phyloP scores from a whole-genome alignment of 2,329 filamentous ascomycete species.

The Phaeoacremonium minimum region DNA sequence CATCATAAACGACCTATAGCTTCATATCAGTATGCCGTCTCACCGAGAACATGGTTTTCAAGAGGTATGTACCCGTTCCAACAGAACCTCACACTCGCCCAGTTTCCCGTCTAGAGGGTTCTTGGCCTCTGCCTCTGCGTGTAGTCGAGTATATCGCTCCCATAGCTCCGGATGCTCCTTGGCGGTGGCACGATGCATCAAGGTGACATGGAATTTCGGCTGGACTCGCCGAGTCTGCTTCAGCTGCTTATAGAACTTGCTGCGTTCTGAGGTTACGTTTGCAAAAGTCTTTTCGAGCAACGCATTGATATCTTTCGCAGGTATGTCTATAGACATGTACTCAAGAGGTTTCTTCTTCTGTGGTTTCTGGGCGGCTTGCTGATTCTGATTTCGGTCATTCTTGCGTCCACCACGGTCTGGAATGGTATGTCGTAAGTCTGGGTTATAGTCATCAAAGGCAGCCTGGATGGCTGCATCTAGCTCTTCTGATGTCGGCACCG shows the following conservation, averaged over 20 bases:
- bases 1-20: constrained; percentile 71
- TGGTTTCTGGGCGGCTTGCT: constrained; percentile 21
- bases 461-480: constrained; percentile 75
- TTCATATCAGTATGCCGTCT: no score
- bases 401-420: constrained; percentile 49
- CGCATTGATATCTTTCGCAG: constrained; percentile 34
- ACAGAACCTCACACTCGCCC: constrained; percentile 59
- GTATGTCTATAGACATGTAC: constrained; percentile 51
- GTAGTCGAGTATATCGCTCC: constrained; percentile 64
- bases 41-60: no score
- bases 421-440: constrained; percentile 71
- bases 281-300: constrained; percentile 70
- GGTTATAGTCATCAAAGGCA: constrained; percentile 73
- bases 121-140: constrained; percentile 36
- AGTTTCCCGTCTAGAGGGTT: constrained; percentile 44
- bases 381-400: constrained; percentile 34
- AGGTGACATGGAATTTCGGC: constrained; percentile 84
- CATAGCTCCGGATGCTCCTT: constrained; percentile 65
- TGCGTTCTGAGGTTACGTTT: constrained; percentile 41
- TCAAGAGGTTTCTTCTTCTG: constrained; percentile 40
- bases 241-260: constrained; percentile 72
- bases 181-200: constrained; percentile 73
- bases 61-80: constrained; percentile 48
- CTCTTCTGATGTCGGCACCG: constrained; percentile 66
- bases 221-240: constrained; percentile 73